A percentile compares a stretch with the other conserved stretches of the same genome.
Conservation (phyloP, 106 monocot genomes). For the Allium cepa region DNA sequence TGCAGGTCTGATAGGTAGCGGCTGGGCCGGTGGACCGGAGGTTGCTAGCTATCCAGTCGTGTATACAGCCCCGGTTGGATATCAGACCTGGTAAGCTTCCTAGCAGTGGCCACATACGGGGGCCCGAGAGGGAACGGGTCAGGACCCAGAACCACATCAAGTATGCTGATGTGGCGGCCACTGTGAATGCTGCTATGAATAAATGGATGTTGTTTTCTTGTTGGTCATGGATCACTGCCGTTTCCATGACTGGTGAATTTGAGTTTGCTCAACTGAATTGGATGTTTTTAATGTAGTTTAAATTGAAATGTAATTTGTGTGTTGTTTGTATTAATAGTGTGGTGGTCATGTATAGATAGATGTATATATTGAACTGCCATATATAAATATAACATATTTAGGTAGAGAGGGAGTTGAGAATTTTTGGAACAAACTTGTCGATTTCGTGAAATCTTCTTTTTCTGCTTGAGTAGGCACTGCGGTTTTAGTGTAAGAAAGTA, state of each 20-base stretch:
- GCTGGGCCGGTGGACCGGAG: slow-evolving; percentile 39
- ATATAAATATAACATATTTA: no score
- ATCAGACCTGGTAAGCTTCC: slow-evolving; percentile 63
- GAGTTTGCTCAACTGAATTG: no score
- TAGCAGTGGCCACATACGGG: slow-evolving; percentile 50
- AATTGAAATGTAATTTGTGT: background rate
- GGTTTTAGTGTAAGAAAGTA: no score
- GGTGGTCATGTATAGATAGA: no score
- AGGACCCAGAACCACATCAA: slow-evolving; percentile 54
- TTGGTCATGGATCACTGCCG: background rate
- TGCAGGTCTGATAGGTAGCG: slow-evolving; percentile 82
- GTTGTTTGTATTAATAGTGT: no score
- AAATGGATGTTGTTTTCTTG: background rate
- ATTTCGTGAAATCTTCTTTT: no score
- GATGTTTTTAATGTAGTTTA: background rate
- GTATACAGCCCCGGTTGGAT: slow-evolving; percentile 53
- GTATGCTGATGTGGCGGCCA: slow-evolving; percentile 30
- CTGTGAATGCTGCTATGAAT: background rate
- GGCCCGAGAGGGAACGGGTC: slow-evolving; percentile 36
- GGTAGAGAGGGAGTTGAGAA: no score
- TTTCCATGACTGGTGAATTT: background rate
- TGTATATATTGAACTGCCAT: no score
- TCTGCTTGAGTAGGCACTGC: no score
- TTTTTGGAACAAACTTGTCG: no score
- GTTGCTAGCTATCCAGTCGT: slow-evolving; percentile 73